A percentile compares a stretch with the other conserved stretches of the same genome.
Conservation (phyloP, 768 basidiomycete species). For the Panaeolus papilionaceus region DNA sequence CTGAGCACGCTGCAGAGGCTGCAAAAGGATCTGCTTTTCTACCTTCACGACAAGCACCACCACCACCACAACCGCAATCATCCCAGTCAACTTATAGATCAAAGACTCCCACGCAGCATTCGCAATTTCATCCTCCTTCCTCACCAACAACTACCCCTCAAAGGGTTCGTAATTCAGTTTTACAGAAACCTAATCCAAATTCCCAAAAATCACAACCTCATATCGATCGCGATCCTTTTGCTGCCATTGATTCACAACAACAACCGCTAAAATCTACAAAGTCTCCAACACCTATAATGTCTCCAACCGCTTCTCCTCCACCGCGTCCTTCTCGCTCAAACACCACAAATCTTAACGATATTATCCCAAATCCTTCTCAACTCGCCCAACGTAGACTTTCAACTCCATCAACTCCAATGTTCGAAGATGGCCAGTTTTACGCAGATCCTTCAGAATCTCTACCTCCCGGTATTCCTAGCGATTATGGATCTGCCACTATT, state of each 20-base stretch:
- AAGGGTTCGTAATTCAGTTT: slow-evolving; percentile 54
- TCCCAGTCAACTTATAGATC: slow-evolving; percentile 47
- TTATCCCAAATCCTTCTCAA: slow-evolving; percentile 55
- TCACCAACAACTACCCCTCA: slow-evolving; percentile 36
- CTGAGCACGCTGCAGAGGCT: slow-evolving; percentile 64
- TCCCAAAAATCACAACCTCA: slow-evolving; percentile 38
- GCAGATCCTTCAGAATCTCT: slow-evolving; percentile 52
- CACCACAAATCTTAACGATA: slow-evolving; percentile 80
- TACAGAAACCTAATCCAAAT: slow-evolving; percentile 66
- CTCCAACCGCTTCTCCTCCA: slow-evolving; percentile 56
- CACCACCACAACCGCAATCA: slow-evolving; percentile 35
- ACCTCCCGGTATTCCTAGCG: slow-evolving; percentile 39
- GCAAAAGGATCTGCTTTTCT: slow-evolving; percentile 42
- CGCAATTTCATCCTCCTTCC: slow-evolving; percentile 34
- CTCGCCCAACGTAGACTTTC: slow-evolving; percentile 59
- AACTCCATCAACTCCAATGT: slow-evolving; percentile 43
- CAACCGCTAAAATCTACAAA: slow-evolving; percentile 29
- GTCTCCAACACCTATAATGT: slow-evolving; percentile 34
- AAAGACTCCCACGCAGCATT: slow-evolving; percentile 53
- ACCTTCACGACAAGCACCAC: slow-evolving; percentile 44
- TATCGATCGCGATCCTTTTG: slow-evolving; percentile 66
- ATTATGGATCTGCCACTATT: slow-evolving; percentile 34
- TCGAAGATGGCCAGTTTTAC: slow-evolving; percentile 47
- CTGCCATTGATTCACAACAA: slow-evolving; percentile 36
- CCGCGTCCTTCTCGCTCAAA: slow-evolving; percentile 86